Percentiles rank a stretch among this genome's conserved stretches.
Conservation (phyloP, 495 filamentous ascomycete species). For the Polyplosphaeria fusca region DNA sequence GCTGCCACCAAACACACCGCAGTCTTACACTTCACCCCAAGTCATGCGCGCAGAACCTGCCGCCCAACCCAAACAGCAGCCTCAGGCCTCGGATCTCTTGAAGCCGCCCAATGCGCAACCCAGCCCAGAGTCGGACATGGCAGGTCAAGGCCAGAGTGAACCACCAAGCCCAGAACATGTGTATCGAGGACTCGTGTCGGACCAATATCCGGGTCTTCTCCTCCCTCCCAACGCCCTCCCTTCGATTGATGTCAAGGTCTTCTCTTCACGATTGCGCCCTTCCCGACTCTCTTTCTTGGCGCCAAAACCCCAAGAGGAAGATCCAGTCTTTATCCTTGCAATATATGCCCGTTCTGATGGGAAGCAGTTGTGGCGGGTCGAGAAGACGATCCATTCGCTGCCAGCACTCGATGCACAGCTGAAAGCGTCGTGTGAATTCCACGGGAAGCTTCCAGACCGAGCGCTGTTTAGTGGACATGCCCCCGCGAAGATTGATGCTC, state of each 20-base stretch:
- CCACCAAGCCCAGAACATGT: conserved; percentile 42
- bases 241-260: conserved; percentile 77
- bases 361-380: conserved; percentile 86
- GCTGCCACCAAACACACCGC: conserved; percentile 59
- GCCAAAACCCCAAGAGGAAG: conserved; percentile 66
- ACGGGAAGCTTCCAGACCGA: conserved; percentile 73
- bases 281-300: conserved; percentile 79
- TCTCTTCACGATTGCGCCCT: conserved; percentile 89
- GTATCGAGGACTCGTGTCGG: conserved; percentile 69
- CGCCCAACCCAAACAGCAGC: conserved; percentile 23
- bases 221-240: conserved; percentile 90
- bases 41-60: conserved; percentile 34
- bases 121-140: conserved; percentile 40
- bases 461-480: conserved; percentile 88
- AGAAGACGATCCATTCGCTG: conserved; percentile 84
- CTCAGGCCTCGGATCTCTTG: conserved; percentile 16
- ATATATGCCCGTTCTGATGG: conserved; percentile 73
- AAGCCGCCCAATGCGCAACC: conserved; percentile 36
- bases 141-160: conserved; percentile 40
- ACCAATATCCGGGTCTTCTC: conserved; percentile 78
- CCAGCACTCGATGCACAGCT: conserved; percentile 76
- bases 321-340: conserved; percentile 89
- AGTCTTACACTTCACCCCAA: conserved; percentile 53
- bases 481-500: conserved; percentile 87
- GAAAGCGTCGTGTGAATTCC: conserved; percentile 64